Evolutionary conservation across 768 basidiomycete genomes (phyloP).

Genomic region (Macrolepiota fuliginosa): DNA sequence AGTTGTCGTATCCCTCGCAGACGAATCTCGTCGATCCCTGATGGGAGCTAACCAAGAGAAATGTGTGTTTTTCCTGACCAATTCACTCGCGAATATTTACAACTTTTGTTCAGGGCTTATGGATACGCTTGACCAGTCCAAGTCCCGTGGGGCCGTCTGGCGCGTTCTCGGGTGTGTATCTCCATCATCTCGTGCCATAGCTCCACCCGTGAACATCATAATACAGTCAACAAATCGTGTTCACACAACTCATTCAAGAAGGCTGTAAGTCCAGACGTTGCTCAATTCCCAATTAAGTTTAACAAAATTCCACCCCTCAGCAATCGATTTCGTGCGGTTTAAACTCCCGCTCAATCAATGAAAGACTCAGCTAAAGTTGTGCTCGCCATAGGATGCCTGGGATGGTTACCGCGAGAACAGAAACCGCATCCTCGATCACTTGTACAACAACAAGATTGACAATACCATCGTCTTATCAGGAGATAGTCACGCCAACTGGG

Average conservation of each 20-base stretch:
- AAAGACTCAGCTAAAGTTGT: neutral
- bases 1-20: neutral
- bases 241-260: neutral
- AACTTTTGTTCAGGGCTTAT: neutral
- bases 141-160: neutral
- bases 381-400: conserved; percentile 47
- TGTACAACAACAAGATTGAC: conserved; percentile 46
- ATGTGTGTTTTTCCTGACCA: neutral
- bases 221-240: neutral
- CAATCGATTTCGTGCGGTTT: neutral
- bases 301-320: neutral
- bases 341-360: neutral
- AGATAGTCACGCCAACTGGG: conserved; percentile 64
- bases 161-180: neutral
- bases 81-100: neutral
- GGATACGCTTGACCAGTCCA: neutral
- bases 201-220: neutral
- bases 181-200: neutral
- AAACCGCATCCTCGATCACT: conserved; percentile 39
- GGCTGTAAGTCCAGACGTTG: neutral
- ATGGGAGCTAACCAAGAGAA: neutral
- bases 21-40: neutral
- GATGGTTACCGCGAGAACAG: conserved; percentile 58
- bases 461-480: conserved; percentile 58
- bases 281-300: neutral